phyloP scores from a whole-genome alignment of 176 grass and related monocot species.

The Eremochloa ophiuroides region DNA sequence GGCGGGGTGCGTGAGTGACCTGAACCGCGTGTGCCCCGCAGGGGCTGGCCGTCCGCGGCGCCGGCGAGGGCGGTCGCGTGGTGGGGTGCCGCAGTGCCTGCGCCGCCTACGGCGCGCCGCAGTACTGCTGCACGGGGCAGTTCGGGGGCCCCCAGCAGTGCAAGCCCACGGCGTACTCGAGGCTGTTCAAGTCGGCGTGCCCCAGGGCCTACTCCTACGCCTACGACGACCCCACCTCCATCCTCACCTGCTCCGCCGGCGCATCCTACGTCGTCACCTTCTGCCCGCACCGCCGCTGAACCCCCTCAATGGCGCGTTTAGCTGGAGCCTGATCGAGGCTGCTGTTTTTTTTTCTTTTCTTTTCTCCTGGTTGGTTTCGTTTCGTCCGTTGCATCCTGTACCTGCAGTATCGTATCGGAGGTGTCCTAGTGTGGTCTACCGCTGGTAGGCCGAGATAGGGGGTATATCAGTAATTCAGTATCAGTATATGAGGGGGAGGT shows the following conservation, averaged over 20 bases:
- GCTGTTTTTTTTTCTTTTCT: background rate
- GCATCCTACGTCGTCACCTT: conserved; percentile 91
- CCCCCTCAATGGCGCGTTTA: background rate
- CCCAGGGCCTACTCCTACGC: conserved; percentile 94
- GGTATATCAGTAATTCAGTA: background rate
- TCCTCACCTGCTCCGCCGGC: conserved; percentile 78
- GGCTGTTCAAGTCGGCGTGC: conserved; percentile 88
- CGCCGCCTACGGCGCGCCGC: conserved; percentile 57
- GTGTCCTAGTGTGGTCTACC: conserved; percentile 16
- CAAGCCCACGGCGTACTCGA: conserved; percentile 83
- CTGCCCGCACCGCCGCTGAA: conserved; percentile 65
- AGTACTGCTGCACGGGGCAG: conserved; percentile 89
- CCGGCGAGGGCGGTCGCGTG: conserved; percentile 19
- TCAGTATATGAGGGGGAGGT: background rate
- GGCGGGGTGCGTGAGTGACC: conserved; percentile 84
- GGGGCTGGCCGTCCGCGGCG: conserved; percentile 68
- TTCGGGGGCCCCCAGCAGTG: conserved; percentile 77
- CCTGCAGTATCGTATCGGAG: background rate
- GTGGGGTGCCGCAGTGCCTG: conserved; percentile 88
- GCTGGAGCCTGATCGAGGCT: background rate
- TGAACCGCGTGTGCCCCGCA: conserved; percentile 76
- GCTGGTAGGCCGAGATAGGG: conserved; percentile 2
- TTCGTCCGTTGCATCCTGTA: background rate
- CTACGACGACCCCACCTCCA: conserved; percentile 77
- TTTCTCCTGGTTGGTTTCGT: background rate